A percentile compares a stretch with the other conserved stretches of the same genome.
phyloP scores from a whole-genome alignment of 805 yeast species.

The Sugiyamaella chiloensis region DNA sequence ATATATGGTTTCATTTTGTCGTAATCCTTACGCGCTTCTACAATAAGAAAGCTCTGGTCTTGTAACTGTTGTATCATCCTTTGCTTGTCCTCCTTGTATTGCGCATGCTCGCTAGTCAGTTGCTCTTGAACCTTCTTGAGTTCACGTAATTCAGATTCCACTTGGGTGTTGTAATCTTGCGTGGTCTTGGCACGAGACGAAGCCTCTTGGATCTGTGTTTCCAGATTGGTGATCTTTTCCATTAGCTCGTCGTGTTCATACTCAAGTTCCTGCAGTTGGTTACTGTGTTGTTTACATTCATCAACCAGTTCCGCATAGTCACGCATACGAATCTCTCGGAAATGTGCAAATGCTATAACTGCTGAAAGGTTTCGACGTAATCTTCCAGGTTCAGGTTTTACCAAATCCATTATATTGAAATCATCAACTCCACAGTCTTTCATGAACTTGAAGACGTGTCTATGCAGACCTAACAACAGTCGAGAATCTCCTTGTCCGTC shows the following conservation, averaged over 20 bases:
- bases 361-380: conserved; percentile 70
- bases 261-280: conserved; percentile 38
- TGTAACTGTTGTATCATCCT: conserved; percentile 57
- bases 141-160: conserved; percentile 60
- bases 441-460: conserved; percentile 59
- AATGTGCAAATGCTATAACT: conserved; percentile 79
- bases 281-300: conserved; percentile 49
- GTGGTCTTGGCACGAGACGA: conserved; percentile 35
- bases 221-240: conserved; percentile 37
- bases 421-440: conserved; percentile 74
- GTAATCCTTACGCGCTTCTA: conserved; percentile 55
- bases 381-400: conserved; percentile 71
- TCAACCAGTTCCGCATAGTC: conserved; percentile 64
- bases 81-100: conserved; percentile 62
- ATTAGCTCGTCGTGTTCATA: conserved; percentile 40
- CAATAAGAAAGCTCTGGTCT: conserved; percentile 53
- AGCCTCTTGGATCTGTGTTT: conserved; percentile 30
- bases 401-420: conserved; percentile 68
- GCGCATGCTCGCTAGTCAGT: conserved; percentile 57
- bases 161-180: conserved; percentile 48
- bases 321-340: conserved; percentile 69
- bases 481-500: conserved; percentile 37
- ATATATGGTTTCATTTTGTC: conserved; percentile 60
- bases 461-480: conserved; percentile 52
- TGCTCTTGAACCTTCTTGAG: conserved; percentile 62